These are phyloP conservation scores for Aspergillus brasiliensis DNA, from an alignment of 2,329 filamentous ascomycete species.

Conservation along the genomic window DNA sequence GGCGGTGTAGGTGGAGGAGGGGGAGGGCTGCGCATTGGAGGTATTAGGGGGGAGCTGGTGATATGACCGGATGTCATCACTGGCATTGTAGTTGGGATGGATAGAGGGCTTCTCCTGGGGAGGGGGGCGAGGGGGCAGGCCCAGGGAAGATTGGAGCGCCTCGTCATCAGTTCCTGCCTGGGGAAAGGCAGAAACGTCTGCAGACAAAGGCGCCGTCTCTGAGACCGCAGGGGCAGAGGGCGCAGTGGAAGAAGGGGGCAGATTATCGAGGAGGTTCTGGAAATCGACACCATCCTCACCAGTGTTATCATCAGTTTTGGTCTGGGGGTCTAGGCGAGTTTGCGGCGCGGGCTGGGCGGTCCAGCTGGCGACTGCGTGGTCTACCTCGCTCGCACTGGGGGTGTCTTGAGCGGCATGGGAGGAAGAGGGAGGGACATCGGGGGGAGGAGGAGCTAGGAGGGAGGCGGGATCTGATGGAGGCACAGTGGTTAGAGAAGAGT, in stretches of 20 bases:
- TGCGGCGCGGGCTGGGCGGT: slow-evolving; percentile 21
- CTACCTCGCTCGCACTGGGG: slow-evolving; percentile 34
- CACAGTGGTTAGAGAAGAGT: slow-evolving; percentile 28
- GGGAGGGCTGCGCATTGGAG: slow-evolving; percentile 23
- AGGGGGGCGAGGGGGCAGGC: slow-evolving; percentile 49
- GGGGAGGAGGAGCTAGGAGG: slow-evolving; percentile 27
- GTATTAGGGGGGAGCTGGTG: slow-evolving; percentile 38
- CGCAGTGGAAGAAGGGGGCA: slow-evolving; percentile 40
- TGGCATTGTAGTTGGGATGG: slow-evolving; percentile 41
- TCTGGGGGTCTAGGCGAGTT: slow-evolving; percentile 28
- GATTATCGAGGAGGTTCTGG: slow-evolving; percentile 52
- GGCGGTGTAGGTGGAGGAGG: slow-evolving; percentile 29
- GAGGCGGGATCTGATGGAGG: slow-evolving; percentile 30
- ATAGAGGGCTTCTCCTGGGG: slow-evolving; percentile 46
- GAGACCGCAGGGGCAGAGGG: slow-evolving; percentile 28
- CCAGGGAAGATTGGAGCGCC: slow-evolving; percentile 38
- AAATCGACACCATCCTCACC: slow-evolving; percentile 48
- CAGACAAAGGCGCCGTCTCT: slow-evolving; percentile 26
- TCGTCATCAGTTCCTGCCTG: slow-evolving; percentile 32
- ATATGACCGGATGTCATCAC: slow-evolving; percentile 43
- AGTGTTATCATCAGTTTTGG: slow-evolving; percentile 23
- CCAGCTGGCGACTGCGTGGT: slow-evolving; percentile 27
- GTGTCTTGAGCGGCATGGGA: slow-evolving; percentile 31
- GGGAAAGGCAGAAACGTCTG: slow-evolving; percentile 30
- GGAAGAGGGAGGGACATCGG: slow-evolving; percentile 26